Conservation (phyloP, 1,139 yeast species). For the Blastobotrys illinoisensis region DNA sequence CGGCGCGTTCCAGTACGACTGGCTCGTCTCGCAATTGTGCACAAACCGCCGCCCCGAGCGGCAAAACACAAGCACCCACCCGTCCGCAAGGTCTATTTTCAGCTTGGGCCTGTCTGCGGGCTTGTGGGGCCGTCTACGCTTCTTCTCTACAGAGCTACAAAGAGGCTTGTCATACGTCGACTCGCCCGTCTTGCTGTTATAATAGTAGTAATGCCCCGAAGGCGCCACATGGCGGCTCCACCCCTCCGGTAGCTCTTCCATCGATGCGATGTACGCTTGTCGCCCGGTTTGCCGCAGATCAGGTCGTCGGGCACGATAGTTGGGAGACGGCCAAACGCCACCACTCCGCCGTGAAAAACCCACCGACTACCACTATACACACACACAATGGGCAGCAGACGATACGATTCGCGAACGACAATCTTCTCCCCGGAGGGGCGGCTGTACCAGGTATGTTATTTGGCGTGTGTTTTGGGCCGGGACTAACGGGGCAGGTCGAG, state of each 20-base stretch:
- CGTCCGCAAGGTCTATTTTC: slow-evolving; percentile 20
- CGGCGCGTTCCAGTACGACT: slow-evolving; percentile 38
- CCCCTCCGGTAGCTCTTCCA: slow-evolving; percentile 22
- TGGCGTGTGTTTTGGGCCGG: background rate
- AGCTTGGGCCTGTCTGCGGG: slow-evolving; percentile 18
- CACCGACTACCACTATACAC: slow-evolving; percentile 2
- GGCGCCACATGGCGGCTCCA: slow-evolving; percentile 34
- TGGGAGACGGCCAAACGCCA: background rate
- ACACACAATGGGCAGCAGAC: slow-evolving; percentile 53
- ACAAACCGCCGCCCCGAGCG: slow-evolving; percentile 44
- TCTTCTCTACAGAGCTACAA: background rate
- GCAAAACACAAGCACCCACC: slow-evolving; percentile 43
- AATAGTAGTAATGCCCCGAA: slow-evolving; percentile 31
- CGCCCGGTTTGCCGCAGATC: no score
- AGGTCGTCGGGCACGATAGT: background rate
- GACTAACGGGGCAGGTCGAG: slow-evolving; percentile 51
- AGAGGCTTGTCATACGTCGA: slow-evolving; percentile 30
- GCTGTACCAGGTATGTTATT: slow-evolving; percentile 63
- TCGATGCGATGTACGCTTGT: background rate
- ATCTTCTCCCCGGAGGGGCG: slow-evolving; percentile 99
- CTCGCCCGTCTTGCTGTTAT: slow-evolving; percentile 26
- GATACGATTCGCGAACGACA: slow-evolving; percentile 96
- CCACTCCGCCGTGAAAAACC: background rate
- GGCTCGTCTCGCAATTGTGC: slow-evolving; percentile 31
- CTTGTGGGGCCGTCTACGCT: background rate